Base-by-base conservation (phyloP, 208 protist genomes). In the Herpetomonas tarakana region DNA sequence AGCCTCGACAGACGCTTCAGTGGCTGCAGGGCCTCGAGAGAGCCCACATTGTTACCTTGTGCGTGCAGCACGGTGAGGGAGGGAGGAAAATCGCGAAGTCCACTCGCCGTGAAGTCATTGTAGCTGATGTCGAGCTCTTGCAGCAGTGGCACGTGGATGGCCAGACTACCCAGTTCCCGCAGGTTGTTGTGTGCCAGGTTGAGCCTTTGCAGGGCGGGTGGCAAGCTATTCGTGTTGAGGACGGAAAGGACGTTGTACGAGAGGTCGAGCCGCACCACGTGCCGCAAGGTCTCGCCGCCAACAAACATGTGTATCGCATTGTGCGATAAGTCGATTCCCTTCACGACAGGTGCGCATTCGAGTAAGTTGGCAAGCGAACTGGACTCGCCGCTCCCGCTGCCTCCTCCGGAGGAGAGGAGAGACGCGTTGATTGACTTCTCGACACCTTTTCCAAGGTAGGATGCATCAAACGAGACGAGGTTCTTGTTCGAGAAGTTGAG, bases 271-370 rank as follows among this genome's bases (percentile, higher is more conserved):
- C 80, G 58, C 19, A 67, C 72, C 21, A 94, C 28, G 7, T 66
- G 58, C 22, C 45, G 57, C 44, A 91, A 62, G 21, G 61, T 46
- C 35, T 86, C 75, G 0, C 77, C 80, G 4, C 83, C 83, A 30
- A 65, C 59, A 65, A 93, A 93, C 52, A 73, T 50, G 47, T 77
- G 82, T 3, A 93, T 76, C 0, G 69, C 64, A 65, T 93, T 93
- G 69, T 82, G 70, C 7, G 86, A 86, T 24, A 93, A 58, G 66
- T 88, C 74, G n/a, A 93, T 62, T 3, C 56, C 50, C 2, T 58
- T 64, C 25, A 91, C 70, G 26, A 68, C 22, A n/a, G 55, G 57
- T 47, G 65, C 16, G 28, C 39, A 25, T 31, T 21, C 56, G 46
- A 61, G 62, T 9, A 64, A 47, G 28, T 9, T 46, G 9, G 44